Evolutionary conservation across 768 basidiomycete species (phyloP).

Genomic region (Trametes coccinea): DNA sequence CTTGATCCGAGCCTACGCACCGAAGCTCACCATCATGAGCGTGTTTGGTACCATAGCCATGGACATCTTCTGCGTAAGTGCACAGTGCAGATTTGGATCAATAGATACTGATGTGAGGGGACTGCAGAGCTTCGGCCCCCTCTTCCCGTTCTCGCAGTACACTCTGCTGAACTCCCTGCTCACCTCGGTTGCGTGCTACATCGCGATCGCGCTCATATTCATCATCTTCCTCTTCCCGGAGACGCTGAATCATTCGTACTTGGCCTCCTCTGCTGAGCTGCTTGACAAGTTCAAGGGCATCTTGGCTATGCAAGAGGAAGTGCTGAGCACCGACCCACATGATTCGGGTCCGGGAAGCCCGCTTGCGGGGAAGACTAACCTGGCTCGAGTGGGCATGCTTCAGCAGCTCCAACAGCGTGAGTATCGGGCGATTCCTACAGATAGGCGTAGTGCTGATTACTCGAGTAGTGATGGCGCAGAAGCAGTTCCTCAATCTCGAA

Average conservation of each 20-base stretch:
- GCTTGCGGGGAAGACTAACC: slow-evolving; percentile 25
- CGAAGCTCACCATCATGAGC: slow-evolving; percentile 45
- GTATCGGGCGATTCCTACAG: slow-evolving; percentile 1
- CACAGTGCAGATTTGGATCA: not conserved
- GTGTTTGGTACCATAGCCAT: slow-evolving; percentile 51
- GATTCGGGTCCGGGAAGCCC: slow-evolving; percentile 28
- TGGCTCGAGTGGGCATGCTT: slow-evolving; percentile 27
- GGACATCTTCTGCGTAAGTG: slow-evolving; percentile 43
- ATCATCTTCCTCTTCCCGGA: slow-evolving; percentile 54
- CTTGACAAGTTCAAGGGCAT: slow-evolving; percentile 33
- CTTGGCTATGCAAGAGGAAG: slow-evolving; percentile 37
- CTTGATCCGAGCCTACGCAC: slow-evolving; percentile 46
- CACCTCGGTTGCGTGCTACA: slow-evolving; percentile 47
- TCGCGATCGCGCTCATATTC: slow-evolving; percentile 48
- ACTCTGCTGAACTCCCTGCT: slow-evolving; percentile 44
- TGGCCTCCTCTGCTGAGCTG: slow-evolving; percentile 34
- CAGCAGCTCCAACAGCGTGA: slow-evolving; percentile 32
- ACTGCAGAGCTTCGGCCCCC: slow-evolving; percentile 44
- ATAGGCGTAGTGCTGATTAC: not conserved
- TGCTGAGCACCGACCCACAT: slow-evolving; percentile 24
- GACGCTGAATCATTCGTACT: slow-evolving; percentile 45
- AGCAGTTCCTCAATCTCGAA: slow-evolving; percentile 42
- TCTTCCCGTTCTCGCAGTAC: slow-evolving; percentile 49
- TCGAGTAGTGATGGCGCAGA: slow-evolving; percentile 34
- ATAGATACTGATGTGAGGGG: not conserved